Evolutionary conservation across 2,329 filamentous ascomycete species (phyloP).

Genomic region (Sarocladiaceae sp.): DNA sequence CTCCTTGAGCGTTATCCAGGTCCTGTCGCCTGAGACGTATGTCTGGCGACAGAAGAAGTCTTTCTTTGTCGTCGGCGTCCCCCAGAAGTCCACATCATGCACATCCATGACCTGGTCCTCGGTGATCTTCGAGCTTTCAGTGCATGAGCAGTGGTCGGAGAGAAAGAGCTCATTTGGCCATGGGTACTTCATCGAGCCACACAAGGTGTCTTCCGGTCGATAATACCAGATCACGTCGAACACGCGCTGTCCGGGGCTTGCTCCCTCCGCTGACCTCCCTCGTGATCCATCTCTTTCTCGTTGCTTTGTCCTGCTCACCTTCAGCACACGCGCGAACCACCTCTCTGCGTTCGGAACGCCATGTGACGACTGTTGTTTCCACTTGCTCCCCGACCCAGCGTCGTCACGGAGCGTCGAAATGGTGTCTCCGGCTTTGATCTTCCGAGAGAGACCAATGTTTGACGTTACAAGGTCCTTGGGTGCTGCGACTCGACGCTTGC

Average conservation of each 20-base stretch:
- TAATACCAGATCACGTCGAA: constrained; percentile 75
- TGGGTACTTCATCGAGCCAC: constrained; percentile 63
- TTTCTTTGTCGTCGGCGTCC: constrained; percentile 36
- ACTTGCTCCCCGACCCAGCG: constrained; percentile 45
- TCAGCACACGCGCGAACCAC: constrained; percentile 70
- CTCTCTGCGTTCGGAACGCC: constrained; percentile 41
- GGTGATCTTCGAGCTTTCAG: constrained; percentile 39
- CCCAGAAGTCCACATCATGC: constrained; percentile 56
- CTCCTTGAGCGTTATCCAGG: constrained; percentile 56
- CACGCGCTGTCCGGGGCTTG: constrained; percentile 30
- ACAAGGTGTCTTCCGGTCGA: constrained; percentile 64
- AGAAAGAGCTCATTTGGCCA: constrained; percentile 71
- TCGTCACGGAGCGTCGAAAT: constrained; percentile 43
- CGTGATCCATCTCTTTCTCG: no score
- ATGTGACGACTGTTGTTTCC: constrained; percentile 46
- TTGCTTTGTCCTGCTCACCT: constrained; percentile 39
- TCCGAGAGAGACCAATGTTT: constrained; percentile 21
- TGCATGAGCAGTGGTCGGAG: constrained; percentile 71
- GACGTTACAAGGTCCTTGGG: no score
- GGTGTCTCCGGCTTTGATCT: constrained; percentile 41
- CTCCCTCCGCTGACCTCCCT: no score
- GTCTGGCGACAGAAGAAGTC: constrained; percentile 69
- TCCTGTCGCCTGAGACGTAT: constrained; percentile 55
- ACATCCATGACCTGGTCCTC: constrained; percentile 53
- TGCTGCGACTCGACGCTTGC: constrained; percentile 22